Base-by-base conservation (phyloP, 2,329 filamentous ascomycete species). In the Cercospora nicotianae region DNA sequence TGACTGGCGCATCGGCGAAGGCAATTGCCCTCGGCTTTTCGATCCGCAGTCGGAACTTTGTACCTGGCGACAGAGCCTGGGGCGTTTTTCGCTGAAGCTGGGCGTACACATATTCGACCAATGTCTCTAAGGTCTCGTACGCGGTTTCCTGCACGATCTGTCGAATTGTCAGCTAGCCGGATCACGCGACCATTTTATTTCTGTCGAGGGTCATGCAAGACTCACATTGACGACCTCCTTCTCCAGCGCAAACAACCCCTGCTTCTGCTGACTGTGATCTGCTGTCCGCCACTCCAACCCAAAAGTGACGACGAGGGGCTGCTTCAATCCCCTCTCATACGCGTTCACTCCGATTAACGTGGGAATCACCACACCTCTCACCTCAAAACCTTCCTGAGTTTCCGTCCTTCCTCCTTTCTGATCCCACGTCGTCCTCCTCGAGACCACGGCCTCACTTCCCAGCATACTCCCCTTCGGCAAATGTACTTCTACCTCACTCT, bases 11-110 rank as follows among this genome's bases (percentile, higher is more conserved):
- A 71, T 92, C 90, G 1, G 91, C 91, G 73, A 90, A 87, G 0
- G 88, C 86, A 20, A 93, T 89, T 0, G 91, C 91, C 12, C 89
- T 87, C 2, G 91, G 91, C 80, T 93, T 93, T 78, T 89, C 88
- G 62, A 93, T 80, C 26, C 82, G 81, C 42, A 93, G 83, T 68
- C 83, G 85, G 61, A 93, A 80, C 66, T 83, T 83, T 79, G 85
- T 85, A 13, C 81, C 80, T 12, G 77, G 71, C 42, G 78, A 66
- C 6, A 65, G 67, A 64, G 10, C 62, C 70, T 67, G 67, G 48
- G 81, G 79, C 70, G 80, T 78, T 48, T 67, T 68, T 42, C 69
- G 67, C 55, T 70, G 65, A 33, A 81, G 75, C 51, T 82, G 78
- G 42, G 76, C 76, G 70, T 81, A 77, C 2, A 83, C 71, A 79